A percentile compares a stretch with the other conserved stretches of the same genome.
These are phyloP conservation scores for Amylostereum areolatum DNA, from an alignment of 1,284 basidiomycete genomes.

Conservation along the genomic window DNA sequence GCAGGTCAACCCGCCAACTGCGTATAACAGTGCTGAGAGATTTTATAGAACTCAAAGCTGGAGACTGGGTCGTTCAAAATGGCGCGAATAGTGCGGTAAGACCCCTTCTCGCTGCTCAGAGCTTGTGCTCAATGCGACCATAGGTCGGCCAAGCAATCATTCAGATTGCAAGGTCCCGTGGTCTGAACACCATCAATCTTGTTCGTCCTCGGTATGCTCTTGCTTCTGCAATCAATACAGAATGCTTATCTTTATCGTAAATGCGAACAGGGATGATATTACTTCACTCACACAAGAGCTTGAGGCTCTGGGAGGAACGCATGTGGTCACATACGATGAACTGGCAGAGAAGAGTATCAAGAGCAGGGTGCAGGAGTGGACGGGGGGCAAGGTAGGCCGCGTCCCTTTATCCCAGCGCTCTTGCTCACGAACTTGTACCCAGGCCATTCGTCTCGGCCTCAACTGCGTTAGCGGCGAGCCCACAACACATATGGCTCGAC, in stretches of 20 bases:
- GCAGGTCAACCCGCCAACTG: constrained; percentile 82
- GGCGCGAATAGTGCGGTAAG: constrained; percentile 79
- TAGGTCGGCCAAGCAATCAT: constrained; percentile 78
- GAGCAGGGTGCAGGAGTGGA: constrained; percentile 51
- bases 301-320: constrained; percentile 58
- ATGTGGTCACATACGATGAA: constrained; percentile 72
- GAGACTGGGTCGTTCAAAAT: constrained; percentile 79
- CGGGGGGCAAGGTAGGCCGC: constrained; percentile 42
- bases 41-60: constrained; percentile 55
- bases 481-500: constrained; percentile 61
- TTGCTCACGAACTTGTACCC: constrained; percentile 1
- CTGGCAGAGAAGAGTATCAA: constrained; percentile 48
- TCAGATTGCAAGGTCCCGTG: constrained; percentile 66
- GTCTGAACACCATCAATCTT: constrained; percentile 73
- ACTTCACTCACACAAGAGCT: constrained; percentile 51
- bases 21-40: constrained; percentile 75
- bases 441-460: constrained; percentile 62
- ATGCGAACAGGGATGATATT: too few relatives aligned
- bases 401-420: neutral
- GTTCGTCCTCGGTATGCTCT: constrained; percentile 59
- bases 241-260: too few relatives aligned
- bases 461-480: constrained; percentile 77
- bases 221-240: too few relatives aligned
- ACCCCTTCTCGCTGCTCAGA: constrained; percentile 7
- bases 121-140: constrained; percentile 4